These are phyloP conservation scores for Noccaea bulbosa DNA, from an alignment of 345 rosid genomes.

Conservation along the genomic window DNA sequence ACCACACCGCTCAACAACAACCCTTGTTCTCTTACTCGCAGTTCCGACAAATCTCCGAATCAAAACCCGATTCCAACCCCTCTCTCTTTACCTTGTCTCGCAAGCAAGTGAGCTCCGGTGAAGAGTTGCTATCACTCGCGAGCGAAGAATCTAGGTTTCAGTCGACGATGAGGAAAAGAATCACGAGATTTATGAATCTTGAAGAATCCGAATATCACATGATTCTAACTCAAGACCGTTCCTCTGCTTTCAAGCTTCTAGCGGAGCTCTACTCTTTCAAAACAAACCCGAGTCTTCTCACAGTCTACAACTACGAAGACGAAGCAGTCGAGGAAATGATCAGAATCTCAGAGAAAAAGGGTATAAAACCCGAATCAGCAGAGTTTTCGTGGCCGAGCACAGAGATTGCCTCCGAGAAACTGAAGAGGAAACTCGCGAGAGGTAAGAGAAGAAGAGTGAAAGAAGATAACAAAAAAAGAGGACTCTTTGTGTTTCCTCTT, in stretches of 20 bases:
- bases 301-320: slow-evolving; percentile 75
- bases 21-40: slow-evolving; percentile 84
- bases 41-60: slow-evolving; percentile 34
- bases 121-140: slow-evolving; percentile 45
- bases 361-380: slow-evolving; percentile 57
- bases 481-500: slow-evolving; percentile 84
- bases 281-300: slow-evolving; percentile 57
- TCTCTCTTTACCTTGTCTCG: slow-evolving; percentile 54
- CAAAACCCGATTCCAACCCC: slow-evolving; percentile 2
- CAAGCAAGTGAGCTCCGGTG: slow-evolving; percentile 52
- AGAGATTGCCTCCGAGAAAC: slow-evolving; percentile 50
- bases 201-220: slow-evolving; percentile 69
- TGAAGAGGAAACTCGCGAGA: slow-evolving; percentile 53
- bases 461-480: slow-evolving; percentile 41
- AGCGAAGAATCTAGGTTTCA: slow-evolving; percentile 58
- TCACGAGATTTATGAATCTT: slow-evolving; percentile 73
- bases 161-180: slow-evolving; percentile 51
- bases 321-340: slow-evolving; percentile 69
- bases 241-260: slow-evolving; percentile 74
- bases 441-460: slow-evolving; percentile 49
- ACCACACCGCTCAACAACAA: slow-evolving; percentile 55
- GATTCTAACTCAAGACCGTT: slow-evolving; percentile 70
- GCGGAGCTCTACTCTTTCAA: slow-evolving; percentile 75
- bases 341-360: slow-evolving; percentile 61
- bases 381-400: slow-evolving; percentile 75